A percentile compares a stretch with the other conserved stretches of the same genome.
These are phyloP conservation scores for Albophoma yamanashiensis DNA, from an alignment of 2,329 filamentous ascomycete species.

Conservation along the genomic window DNA sequence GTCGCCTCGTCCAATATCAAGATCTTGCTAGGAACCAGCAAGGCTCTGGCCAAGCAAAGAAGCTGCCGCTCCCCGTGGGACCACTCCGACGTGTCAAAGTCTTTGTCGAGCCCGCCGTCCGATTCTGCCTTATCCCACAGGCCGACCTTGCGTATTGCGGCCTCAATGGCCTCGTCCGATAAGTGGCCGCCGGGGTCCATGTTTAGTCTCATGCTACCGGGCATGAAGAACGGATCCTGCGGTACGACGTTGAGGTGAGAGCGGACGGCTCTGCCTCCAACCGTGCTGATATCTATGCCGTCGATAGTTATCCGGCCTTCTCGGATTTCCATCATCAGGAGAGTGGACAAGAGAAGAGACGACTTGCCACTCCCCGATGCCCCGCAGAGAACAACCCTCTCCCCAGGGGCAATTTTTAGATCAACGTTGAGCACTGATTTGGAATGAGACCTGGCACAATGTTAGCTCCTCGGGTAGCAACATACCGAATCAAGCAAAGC, in stretches of 20 bases:
- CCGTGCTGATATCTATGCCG: conserved; percentile 20
- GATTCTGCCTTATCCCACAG: conserved; percentile 28
- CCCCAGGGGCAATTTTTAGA: conserved; percentile 18
- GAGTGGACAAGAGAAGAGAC: conserved; percentile 28
- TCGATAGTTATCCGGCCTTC: conserved; percentile 33
- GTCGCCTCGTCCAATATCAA: conserved; percentile 28
- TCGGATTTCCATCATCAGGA: conserved; percentile 33
- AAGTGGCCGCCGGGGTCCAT: conserved; percentile 28
- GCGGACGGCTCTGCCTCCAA: conserved; percentile 11
- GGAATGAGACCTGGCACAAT: background rate
- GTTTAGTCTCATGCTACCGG: conserved; percentile 36
- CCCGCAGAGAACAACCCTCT: conserved; percentile 32
- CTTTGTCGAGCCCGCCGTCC: conserved; percentile 25
- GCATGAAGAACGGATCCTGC: conserved; percentile 40
- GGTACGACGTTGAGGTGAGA: conserved; percentile 30
- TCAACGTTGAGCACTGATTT: conserved; percentile 15
- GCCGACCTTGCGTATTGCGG: conserved; percentile 31
- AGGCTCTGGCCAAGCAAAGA: conserved; percentile 24
- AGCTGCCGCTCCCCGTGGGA: conserved; percentile 34
- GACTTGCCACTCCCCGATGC: conserved; percentile 26
- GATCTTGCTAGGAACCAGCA: conserved; percentile 21
- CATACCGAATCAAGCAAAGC: background rate
- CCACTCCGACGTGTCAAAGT: conserved; percentile 17
- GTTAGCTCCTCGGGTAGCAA: background rate
- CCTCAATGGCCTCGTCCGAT: conserved; percentile 28